Base-by-base conservation (phyloP, 495 filamentous ascomycete species). In the Tuber magnatum region DNA sequence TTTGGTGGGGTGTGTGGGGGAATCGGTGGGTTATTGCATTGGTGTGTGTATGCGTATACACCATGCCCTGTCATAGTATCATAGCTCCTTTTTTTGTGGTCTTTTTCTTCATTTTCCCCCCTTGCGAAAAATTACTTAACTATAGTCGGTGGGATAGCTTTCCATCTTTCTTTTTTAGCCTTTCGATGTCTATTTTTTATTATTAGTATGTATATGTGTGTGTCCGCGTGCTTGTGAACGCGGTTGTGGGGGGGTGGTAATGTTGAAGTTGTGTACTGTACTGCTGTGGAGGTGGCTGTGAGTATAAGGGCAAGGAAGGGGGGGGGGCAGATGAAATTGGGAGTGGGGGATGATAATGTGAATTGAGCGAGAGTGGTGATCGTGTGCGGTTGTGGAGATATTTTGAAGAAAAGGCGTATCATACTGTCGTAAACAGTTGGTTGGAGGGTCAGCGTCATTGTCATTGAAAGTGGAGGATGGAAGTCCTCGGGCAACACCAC, bases 121-220 rank as follows among this genome's bases (percentile, higher is more conserved):
- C 18, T n/a, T 56, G 48, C 48, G 35, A 35, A 35, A 65, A 28
- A 18, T 65, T 16, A 65, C 56, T 35, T 61, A 12, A 61, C 51
- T 28, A 9, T 61, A 65, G 56, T 65, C 56, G 56, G 56, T 32
- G n/a, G 24, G 56, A 65, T 35, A 35, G 5, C 56, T 35, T 35
- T 65, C 78, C 80, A 77, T 76, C 72, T 83, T 44, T 74, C 44
- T 72, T 76, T 77, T 73, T 71, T 68, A 77, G 16, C 71, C 71
- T 72, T 78, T 46, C 76, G 44, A 56, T 43, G 48, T 77, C n/a
- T 70, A 70, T 74, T 76, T 39, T 70, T 69, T 68, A 46, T 69
- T 68, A 74, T 74, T 74, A 70, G 73, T 61, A 61, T 70, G 41
- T 56, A 35, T 65, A 65, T 56, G 48, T 65, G n/a, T 28, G 51